Evolutionary conservation across 2,329 filamentous ascomycete genomes (phyloP).

Genomic region (Aspergillus intermedius): DNA sequence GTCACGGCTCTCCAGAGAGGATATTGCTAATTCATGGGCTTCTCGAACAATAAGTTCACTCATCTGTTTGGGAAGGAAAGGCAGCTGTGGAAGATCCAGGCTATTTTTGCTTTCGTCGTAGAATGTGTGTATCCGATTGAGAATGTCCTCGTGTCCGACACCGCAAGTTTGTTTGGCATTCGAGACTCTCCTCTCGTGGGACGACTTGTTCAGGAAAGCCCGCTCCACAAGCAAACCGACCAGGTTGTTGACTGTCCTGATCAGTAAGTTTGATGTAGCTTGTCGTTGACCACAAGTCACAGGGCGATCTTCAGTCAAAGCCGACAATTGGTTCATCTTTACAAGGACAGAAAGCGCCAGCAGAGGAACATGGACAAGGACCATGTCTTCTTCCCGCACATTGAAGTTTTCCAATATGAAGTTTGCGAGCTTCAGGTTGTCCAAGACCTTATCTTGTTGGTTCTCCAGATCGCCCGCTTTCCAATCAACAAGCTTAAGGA

Average conservation of each 20-base stretch:
- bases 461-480: constrained; percentile 46
- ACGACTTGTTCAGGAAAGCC: constrained; percentile 44
- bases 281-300: constrained; percentile 12
- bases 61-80: constrained; percentile 51
- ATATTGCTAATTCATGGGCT: constrained; percentile 38
- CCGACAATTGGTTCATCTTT: constrained; percentile 36
- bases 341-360: constrained; percentile 59
- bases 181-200: constrained; percentile 15
- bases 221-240: constrained; percentile 41
- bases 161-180: constrained; percentile 10
- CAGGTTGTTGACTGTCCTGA: constrained; percentile 24
- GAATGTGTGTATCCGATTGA: constrained; percentile 58
- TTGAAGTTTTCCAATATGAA: constrained; percentile 90
- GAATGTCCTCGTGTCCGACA: constrained; percentile 37
- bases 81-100: constrained; percentile 55
- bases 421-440: constrained; percentile 64
- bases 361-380: constrained; percentile 75
- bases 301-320: constrained; percentile 6
- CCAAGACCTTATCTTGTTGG: constrained; percentile 45
- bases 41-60: constrained; percentile 61
- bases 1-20: constrained; percentile 21
- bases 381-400: constrained; percentile 91
- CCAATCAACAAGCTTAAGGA: constrained; percentile 59
- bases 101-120: constrained; percentile 66
- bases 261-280: constrained; percentile 19